A percentile compares a stretch with the other conserved stretches of the same genome.
Conservation (phyloP, 179 eudicot species). For the Drosera spatulata region DNA sequence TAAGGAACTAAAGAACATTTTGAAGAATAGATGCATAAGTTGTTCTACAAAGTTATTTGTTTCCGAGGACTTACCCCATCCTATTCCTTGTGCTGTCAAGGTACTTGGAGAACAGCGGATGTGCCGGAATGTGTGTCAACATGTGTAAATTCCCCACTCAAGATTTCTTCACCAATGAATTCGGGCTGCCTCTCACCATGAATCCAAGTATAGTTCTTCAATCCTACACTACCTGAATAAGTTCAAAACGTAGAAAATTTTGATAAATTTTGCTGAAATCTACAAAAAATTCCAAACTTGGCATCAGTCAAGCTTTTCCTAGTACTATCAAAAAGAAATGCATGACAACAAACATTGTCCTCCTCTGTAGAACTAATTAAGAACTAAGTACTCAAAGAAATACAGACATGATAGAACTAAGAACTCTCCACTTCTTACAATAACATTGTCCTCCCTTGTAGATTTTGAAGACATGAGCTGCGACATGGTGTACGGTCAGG, state of each 20-base stretch:
- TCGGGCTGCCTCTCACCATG: constrained; percentile 94
- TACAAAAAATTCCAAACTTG: too few relatives aligned
- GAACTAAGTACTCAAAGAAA: too few relatives aligned
- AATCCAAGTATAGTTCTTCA: constrained; percentile 54
- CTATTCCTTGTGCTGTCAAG: constrained; percentile 13
- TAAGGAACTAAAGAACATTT: too few relatives aligned
- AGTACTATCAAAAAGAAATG: too few relatives aligned
- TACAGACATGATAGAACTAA: too few relatives aligned
- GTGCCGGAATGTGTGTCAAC: constrained; percentile 93
- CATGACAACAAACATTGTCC: too few relatives aligned
- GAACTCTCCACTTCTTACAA: too few relatives aligned
- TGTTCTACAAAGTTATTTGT: background rate
- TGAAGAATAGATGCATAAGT: background rate
- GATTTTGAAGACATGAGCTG: constrained; percentile 99
- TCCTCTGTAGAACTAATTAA: too few relatives aligned
- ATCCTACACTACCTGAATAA: background rate
- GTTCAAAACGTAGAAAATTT: background rate
- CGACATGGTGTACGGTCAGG: constrained; percentile 91
- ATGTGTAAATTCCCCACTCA: constrained; percentile 99
- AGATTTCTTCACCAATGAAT: constrained; percentile 94
- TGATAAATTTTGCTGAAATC: background rate
- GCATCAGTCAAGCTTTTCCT: too few relatives aligned
- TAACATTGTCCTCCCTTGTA: constrained; percentile 9
- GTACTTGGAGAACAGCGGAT: constrained; percentile 93
- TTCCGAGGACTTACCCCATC: background rate